These are phyloP conservation scores for Dendrocalamus sinicus DNA, from an alignment of 176 grass and related monocot species.

Conservation along the genomic window DNA sequence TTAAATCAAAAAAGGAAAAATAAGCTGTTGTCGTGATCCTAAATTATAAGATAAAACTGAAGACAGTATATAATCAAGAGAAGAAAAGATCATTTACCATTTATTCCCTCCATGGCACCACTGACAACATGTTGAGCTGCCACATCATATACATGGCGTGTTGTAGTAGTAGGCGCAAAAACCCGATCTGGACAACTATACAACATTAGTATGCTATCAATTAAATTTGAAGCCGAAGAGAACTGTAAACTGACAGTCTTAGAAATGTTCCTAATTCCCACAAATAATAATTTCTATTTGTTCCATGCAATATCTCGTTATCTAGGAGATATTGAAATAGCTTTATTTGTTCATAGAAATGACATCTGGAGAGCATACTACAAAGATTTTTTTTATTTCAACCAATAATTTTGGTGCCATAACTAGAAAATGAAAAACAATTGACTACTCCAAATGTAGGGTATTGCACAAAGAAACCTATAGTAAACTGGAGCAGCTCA, in stretches of 20 bases:
- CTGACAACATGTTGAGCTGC: conserved; percentile 97
- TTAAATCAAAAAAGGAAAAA: conserved; percentile 3
- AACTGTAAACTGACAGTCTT: not conserved
- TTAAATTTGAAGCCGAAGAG: conserved; percentile 24
- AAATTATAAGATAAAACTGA: conserved; percentile 24
- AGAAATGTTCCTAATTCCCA: not conserved
- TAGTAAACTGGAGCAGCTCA: not conserved
- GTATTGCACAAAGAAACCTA: not conserved
- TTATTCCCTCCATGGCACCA: conserved; percentile 94
- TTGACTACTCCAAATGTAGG: not conserved
- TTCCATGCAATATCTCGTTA: not conserved
- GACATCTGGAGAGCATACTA: not conserved
- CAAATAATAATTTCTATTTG: conserved; percentile 27
- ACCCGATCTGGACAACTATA: conserved; percentile 72
- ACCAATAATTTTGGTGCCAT: conserved; percentile 9
- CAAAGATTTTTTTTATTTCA: not conserved
- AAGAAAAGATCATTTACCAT: conserved; percentile 68
- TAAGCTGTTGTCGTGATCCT: not conserved
- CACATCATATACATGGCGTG: conserved; percentile 99
- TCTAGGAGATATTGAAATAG: conserved; percentile 7
- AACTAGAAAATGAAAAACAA: conserved; percentile 32
- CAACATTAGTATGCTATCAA: conserved; percentile 36
- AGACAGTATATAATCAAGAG: not conserved
- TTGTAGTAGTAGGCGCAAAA: conserved; percentile 99
- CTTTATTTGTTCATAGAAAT: conserved; percentile 14